phyloP scores from a whole-genome alignment of 1,139 yeast genomes.

The Lodderomyces pseudojiufengensis region DNA sequence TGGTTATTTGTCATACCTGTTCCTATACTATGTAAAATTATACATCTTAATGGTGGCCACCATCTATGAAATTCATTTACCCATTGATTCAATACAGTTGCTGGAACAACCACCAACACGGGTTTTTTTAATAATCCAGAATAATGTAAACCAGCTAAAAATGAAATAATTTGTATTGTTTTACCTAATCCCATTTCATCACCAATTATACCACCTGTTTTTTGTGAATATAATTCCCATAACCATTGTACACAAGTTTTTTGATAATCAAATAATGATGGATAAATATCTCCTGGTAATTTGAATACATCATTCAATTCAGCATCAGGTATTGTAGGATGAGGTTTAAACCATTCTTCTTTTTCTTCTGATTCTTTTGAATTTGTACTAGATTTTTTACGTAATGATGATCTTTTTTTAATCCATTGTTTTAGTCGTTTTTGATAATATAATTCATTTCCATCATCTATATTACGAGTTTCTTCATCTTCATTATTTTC shows the following conservation, averaged over 20 bases:
- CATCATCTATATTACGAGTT: conserved; percentile 62
- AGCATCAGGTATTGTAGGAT: conserved; percentile 77
- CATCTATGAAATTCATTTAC: conserved; percentile 90
- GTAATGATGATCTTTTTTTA: conserved; percentile 35
- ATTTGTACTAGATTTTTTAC: no score
- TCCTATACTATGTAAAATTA: conserved; percentile 89
- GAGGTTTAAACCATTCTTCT: conserved; percentile 70
- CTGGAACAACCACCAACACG: conserved; percentile 86
- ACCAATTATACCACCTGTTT: conserved; percentile 91
- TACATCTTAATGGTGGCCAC: conserved; percentile 95
- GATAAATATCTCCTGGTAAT: conserved; percentile 88
- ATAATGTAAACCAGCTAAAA: conserved; percentile 85
- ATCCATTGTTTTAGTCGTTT: conserved; percentile 61
- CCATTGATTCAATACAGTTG: conserved; percentile 96
- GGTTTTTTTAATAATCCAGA: conserved; percentile 75
- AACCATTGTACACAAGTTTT: conserved; percentile 84
- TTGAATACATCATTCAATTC: conserved; percentile 62
- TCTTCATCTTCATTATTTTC: conserved; percentile 12
- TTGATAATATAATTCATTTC: conserved; percentile 63
- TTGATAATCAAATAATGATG: conserved; percentile 86
- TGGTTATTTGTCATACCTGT: conserved; percentile 63
- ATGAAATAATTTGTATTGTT: conserved; percentile 87
- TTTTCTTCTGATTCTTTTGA: conserved; percentile 27
- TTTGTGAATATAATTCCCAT: conserved; percentile 80
- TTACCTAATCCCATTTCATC: conserved; percentile 99